These are phyloP conservation scores for Brasilioporus rufonigricans DNA, from an alignment of 768 basidiomycete genomes.

Conservation along the genomic window DNA sequence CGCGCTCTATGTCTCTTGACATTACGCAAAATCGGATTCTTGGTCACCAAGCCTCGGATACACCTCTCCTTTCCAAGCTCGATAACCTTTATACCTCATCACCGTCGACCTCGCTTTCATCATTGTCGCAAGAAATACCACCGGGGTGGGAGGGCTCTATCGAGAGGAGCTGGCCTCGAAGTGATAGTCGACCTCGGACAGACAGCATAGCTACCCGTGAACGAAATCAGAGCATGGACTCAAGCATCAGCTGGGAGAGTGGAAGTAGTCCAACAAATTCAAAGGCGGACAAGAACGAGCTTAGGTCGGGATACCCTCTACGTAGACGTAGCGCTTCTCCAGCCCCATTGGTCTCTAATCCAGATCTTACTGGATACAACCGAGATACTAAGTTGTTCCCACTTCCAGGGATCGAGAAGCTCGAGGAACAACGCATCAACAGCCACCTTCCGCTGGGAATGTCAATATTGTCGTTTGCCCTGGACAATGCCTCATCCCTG, in stretches of 20 bases:
- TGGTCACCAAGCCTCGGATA: conserved; percentile 68
- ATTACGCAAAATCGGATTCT: conserved; percentile 56
- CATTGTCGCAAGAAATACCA: conserved; percentile 22
- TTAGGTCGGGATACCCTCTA: conserved; percentile 22
- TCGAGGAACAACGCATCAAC: conserved; percentile 63
- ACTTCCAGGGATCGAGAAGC: conserved; percentile 80
- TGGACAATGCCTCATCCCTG: conserved; percentile 44
- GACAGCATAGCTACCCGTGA: background rate
- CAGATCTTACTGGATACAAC: conserved; percentile 71
- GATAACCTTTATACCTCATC: conserved; percentile 36
- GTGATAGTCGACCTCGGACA: background rate
- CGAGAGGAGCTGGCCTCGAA: background rate
- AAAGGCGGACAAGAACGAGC: conserved; percentile 29
- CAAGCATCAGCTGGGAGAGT: background rate
- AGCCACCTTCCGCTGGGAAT: conserved; percentile 54
- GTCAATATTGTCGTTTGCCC: conserved; percentile 45
- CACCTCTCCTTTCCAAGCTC: conserved; percentile 47
- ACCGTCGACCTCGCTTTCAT: conserved; percentile 41
- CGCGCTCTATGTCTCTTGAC: conserved; percentile 49
- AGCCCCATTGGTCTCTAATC: conserved; percentile 68
- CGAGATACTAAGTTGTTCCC: conserved; percentile 74
- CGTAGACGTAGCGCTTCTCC: conserved; percentile 58
- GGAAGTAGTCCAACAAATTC: background rate
- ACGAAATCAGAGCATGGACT: background rate
- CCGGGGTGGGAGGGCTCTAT: too few species aligned